Evolutionary conservation across 164 flowering plant species (phyloP).

Genomic region (Platanus orientalis): DNA sequence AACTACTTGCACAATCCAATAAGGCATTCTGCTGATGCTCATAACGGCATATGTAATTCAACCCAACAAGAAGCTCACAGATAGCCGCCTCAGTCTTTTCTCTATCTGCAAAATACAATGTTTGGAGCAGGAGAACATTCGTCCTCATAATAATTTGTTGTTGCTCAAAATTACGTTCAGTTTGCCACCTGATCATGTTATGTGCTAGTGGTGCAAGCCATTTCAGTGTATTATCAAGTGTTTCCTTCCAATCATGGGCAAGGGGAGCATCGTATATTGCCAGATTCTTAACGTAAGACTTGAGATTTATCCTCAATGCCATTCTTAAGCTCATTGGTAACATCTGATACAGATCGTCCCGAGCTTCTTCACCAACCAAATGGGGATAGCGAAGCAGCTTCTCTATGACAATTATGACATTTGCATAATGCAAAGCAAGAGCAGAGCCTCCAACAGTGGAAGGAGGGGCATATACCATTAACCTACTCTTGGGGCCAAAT

Average conservation of each 20-base stretch:
- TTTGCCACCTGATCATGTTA: conserved; percentile 79
- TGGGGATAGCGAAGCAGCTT: conserved; percentile 91
- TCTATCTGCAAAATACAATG: conserved; percentile 63
- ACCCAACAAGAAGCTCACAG: conserved; percentile 61
- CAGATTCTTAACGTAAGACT: conserved; percentile 60
- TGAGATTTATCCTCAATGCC: conserved; percentile 55
- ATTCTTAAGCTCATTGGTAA: conserved; percentile 80
- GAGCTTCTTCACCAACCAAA: conserved; percentile 94
- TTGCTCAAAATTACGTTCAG: conserved; percentile 69
- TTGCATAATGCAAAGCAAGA: conserved; percentile 89
- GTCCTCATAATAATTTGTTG: conserved; percentile 53
- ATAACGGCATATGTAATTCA: conserved; percentile 72
- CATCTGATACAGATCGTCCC: conserved; percentile 95
- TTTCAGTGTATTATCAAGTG: conserved; percentile 42
- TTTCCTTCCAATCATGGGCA: conserved; percentile 72
- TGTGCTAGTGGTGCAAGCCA: conserved; percentile 77
- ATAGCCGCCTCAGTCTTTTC: conserved; percentile 57
- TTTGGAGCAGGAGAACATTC: conserved; percentile 67
- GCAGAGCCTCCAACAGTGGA: conserved; percentile 93
- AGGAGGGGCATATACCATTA: conserved; percentile 46
- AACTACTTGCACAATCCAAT: conserved; percentile 91
- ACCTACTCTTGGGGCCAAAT: conserved; percentile 50
- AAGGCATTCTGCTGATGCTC: conserved; percentile 95
- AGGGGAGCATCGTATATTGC: conserved; percentile 90
- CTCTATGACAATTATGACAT: conserved; percentile 84